Evolutionary conservation across 768 basidiomycete species (phyloP).

Genomic region (Kwoniella sp.): DNA sequence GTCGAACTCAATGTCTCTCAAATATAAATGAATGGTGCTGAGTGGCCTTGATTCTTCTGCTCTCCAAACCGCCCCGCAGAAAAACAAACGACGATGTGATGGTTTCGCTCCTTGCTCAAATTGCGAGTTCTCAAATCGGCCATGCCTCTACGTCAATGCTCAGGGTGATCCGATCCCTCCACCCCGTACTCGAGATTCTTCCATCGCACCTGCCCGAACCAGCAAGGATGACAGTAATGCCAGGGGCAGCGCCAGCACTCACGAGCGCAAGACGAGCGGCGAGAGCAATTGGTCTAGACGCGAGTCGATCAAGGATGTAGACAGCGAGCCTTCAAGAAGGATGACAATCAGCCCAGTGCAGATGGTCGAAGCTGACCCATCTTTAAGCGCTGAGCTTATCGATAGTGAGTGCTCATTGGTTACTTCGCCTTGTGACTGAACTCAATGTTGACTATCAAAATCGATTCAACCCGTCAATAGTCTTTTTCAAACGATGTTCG

Average conservation of each 20-base stretch:
- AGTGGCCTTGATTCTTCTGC: neutral
- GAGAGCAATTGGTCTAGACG: constrained; percentile 23
- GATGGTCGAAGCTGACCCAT: constrained; percentile 42
- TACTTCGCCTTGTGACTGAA: constrained; percentile 4
- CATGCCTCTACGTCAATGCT: constrained; percentile 53
- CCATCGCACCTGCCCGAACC: constrained; percentile 13
- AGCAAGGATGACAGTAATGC: constrained; percentile 21
- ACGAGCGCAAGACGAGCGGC: constrained; percentile 19
- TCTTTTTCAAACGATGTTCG: constrained; percentile 45
- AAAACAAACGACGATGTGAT: constrained; percentile 56
- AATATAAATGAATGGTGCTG: neutral
- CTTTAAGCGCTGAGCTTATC: constrained; percentile 46
- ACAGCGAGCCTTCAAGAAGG: constrained; percentile 12
- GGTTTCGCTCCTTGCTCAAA: constrained; percentile 56
- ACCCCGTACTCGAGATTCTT: constrained; percentile 44
- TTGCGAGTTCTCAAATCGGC: constrained; percentile 54
- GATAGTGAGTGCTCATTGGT: constrained; percentile 36
- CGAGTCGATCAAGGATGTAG: constrained; percentile 12
- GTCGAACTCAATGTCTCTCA: neutral
- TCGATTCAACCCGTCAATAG: constrained; percentile 20
- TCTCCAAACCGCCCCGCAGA: constrained; percentile 22
- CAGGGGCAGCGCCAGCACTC: neutral
- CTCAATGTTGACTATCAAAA: neutral
- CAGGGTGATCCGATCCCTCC: constrained; percentile 53
- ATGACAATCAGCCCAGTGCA: constrained; percentile 30